Conservation (phyloP, 2,329 filamentous ascomycete genomes). For the Periconia digitata region DNA sequence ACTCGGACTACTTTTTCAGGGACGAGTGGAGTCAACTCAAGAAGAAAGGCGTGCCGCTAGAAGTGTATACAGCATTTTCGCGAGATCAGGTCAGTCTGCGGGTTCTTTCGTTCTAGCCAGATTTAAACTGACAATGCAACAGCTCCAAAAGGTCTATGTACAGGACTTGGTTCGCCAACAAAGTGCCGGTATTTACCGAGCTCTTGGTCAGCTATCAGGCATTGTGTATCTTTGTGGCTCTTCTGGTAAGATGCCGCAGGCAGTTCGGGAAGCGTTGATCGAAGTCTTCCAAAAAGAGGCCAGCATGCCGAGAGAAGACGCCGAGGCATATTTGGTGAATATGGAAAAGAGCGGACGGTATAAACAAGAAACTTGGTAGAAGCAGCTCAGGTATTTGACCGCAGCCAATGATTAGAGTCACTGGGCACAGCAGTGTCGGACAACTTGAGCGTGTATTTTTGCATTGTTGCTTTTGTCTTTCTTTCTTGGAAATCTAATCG, state of each 20-base stretch:
- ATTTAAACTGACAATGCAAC: neutral
- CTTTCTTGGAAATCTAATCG: conserved; percentile 7
- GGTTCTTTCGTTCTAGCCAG: neutral
- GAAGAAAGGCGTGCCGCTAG: conserved; percentile 46
- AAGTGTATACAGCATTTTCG: conserved; percentile 68
- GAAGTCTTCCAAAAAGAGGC: conserved; percentile 57
- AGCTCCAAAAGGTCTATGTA: conserved; percentile 64
- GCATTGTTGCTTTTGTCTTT: conserved; percentile 4
- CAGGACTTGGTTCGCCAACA: conserved; percentile 63
- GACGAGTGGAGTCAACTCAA: conserved; percentile 67
- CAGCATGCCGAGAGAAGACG: conserved; percentile 48
- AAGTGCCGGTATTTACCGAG: conserved; percentile 50
- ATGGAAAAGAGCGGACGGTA: conserved; percentile 66
- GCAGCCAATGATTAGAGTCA: neutral
- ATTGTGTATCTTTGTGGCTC: conserved; percentile 62
- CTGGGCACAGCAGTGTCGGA: neutral
- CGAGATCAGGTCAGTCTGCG: conserved; percentile 58
- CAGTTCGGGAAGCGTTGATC: conserved; percentile 66
- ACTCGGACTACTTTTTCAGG: conserved; percentile 78
- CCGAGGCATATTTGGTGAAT: conserved; percentile 56
- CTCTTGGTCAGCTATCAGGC: conserved; percentile 55
- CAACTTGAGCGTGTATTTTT: neutral
- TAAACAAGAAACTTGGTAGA: conserved; percentile 70
- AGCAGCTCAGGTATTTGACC: no score
- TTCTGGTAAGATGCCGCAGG: conserved; percentile 71